Evolutionary conservation across 345 rosid genomes (phyloP).

Genomic region (Chamaenerion angustifolium): DNA sequence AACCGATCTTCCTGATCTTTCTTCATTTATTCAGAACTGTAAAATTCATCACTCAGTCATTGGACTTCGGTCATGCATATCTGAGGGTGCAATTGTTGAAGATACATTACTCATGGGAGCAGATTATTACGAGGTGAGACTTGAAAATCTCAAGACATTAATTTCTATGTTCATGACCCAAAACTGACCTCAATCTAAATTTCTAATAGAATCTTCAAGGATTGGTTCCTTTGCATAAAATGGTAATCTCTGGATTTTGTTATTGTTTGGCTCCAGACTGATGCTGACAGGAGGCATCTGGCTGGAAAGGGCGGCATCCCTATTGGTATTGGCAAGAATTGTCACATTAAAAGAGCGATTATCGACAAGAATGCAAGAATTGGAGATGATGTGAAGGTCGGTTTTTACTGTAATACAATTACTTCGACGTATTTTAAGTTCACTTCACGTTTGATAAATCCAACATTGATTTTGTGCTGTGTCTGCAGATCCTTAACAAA

Average conservation of each 20-base stretch:
- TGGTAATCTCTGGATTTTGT: neutral
- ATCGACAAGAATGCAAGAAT: constrained; percentile 90
- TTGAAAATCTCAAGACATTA: too few relatives aligned
- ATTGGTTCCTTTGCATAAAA: too few relatives aligned
- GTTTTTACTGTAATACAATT: too few relatives aligned
- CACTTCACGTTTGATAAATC: too few relatives aligned
- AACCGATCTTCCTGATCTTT: neutral
- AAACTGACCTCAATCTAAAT: too few relatives aligned
- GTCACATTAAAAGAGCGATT: constrained; percentile 81
- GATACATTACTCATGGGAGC: constrained; percentile 89
- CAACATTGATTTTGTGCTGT: too few relatives aligned
- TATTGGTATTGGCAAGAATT: constrained; percentile 70
- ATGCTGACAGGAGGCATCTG: constrained; percentile 67
- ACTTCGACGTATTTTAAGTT: too few relatives aligned
- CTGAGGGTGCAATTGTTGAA: constrained; percentile 86
- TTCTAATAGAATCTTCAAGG: too few relatives aligned
- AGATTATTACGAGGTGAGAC: constrained; percentile 70
- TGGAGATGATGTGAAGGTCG: constrained; percentile 74
- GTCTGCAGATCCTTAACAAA: constrained; percentile 47
- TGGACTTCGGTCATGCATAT: constrained; percentile 89
- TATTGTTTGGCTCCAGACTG: constrained; percentile 32
- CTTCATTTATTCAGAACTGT: constrained; percentile 44
- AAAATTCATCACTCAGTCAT: constrained; percentile 85
- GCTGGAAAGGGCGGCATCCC: constrained; percentile 85
- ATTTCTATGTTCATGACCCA: too few relatives aligned